phyloP scores from a whole-genome alignment of 2,329 filamentous ascomycete genomes.

The Westerdykella sp. region DNA sequence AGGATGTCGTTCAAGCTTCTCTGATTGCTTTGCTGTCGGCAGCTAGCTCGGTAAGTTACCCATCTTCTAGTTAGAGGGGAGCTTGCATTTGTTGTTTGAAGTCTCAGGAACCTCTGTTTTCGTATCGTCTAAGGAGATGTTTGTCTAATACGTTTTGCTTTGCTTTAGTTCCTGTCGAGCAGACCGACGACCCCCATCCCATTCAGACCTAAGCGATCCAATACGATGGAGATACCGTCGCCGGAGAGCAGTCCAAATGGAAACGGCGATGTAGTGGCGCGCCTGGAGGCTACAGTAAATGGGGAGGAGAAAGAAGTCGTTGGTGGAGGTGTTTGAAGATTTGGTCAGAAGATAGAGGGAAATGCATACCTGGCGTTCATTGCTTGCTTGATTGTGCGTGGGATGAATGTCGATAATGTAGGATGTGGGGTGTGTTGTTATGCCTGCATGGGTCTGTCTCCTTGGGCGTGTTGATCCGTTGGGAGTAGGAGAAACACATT shows the following conservation, averaged over 20 bases:
- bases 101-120: not conserved
- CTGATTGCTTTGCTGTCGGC: constrained; percentile 80
- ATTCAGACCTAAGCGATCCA: constrained; percentile 53
- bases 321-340: not conserved
- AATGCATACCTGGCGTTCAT: not conserved
- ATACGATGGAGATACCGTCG: constrained; percentile 37
- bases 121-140: not conserved
- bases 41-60: constrained; percentile 67
- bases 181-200: constrained; percentile 63
- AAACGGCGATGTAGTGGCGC: constrained; percentile 14
- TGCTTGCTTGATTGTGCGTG: not conserved
- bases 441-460: not conserved
- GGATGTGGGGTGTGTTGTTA: not conserved
- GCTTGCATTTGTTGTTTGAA: not conserved
- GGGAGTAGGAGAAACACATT: no score
- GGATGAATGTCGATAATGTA: not conserved
- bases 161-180: constrained; percentile 62
- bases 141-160: constrained; percentile 7
- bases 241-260: constrained; percentile 12
- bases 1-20: constrained; percentile 86
- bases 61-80: not conserved
- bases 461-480: no score
- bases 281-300: constrained; percentile 25
- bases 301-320: constrained; percentile 6
- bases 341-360: not conserved